Evolutionary conservation across 306 rosid species (phyloP).

Genomic region (Castanopsis chinensis): DNA sequence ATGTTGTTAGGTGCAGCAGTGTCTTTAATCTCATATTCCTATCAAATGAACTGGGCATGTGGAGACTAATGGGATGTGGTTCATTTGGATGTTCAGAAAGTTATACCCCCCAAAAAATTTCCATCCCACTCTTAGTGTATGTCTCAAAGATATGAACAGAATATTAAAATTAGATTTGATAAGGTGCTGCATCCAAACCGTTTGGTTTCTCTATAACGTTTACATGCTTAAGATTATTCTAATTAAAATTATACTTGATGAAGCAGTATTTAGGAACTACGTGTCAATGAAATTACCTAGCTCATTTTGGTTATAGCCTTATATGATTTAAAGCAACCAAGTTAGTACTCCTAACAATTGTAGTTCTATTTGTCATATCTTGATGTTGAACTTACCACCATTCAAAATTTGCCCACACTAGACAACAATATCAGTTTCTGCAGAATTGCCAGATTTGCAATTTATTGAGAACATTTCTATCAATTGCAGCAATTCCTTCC

Average conservation of each 20-base stretch:
- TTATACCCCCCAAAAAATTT: slow-evolving; percentile 3
- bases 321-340: too few species aligned
- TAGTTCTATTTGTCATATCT: background rate
- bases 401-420: slow-evolving; percentile 6
- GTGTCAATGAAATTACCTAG: too few species aligned
- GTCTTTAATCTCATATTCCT: slow-evolving; percentile 93
- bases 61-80: slow-evolving; percentile 99
- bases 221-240: too few species aligned
- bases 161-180: slow-evolving; percentile 4
- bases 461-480: slow-evolving; percentile 5
- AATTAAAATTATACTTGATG: too few species aligned
- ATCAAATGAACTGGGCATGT: slow-evolving; percentile 82
- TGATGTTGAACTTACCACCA: background rate
- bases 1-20: slow-evolving; percentile 84
- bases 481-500: slow-evolving; percentile 82
- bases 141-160: background rate
- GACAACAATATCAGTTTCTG: background rate
- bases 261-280: too few species aligned
- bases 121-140: background rate
- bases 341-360: background rate
- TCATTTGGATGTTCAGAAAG: slow-evolving; percentile 98
- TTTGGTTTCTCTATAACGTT: too few species aligned
- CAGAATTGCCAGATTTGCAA: background rate
- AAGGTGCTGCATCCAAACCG: background rate
- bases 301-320: too few species aligned